Percentiles rank a stretch among this genome's conserved stretches.
phyloP scores from a whole-genome alignment of 108 stramenopile species.

The Asterionellopsis glacialis region DNA sequence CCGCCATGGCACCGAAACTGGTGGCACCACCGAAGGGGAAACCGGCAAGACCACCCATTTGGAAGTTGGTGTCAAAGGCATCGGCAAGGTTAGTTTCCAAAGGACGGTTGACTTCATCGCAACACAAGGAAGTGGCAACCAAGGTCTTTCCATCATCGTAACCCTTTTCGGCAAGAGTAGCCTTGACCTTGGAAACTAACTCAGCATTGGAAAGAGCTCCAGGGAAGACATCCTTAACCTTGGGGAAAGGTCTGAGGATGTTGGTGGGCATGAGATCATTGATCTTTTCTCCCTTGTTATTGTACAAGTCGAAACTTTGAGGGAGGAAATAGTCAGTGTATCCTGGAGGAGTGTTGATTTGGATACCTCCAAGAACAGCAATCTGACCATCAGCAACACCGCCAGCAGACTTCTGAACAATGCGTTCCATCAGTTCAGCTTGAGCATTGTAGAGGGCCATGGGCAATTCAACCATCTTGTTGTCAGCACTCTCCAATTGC shows the following conservation, averaged over 20 bases:
- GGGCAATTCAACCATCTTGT: constrained; percentile 30
- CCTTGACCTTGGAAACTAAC: constrained; percentile 20
- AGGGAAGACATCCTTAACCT: constrained; percentile 23
- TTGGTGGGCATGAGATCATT: constrained; percentile 9
- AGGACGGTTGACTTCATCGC: constrained; percentile 37
- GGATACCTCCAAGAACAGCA: constrained; percentile 53
- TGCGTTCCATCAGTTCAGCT: constrained; percentile 17
- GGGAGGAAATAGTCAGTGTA: constrained; percentile 57
- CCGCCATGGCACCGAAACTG: constrained; percentile 63
- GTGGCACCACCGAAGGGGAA: constrained; percentile 66
- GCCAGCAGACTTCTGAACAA: constrained; percentile 30
- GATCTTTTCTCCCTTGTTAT: constrained; percentile 17
- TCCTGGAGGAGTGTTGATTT: constrained; percentile 54
- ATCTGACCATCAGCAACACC: constrained; percentile 36
- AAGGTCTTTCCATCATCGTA: constrained; percentile 33
- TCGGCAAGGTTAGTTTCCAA: constrained; percentile 37
- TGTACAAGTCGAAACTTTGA: constrained; percentile 37
- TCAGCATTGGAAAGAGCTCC: constrained; percentile 35
- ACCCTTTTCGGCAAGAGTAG: constrained; percentile 20
- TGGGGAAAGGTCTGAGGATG: neutral
- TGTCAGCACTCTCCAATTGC: constrained; percentile 29
- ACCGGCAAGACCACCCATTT: constrained; percentile 47
- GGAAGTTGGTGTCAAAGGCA: constrained; percentile 40
- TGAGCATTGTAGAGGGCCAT: constrained; percentile 25
- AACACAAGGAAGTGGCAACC: constrained; percentile 43